These are phyloP conservation scores for Penicillium sp. DNA, from an alignment of 2,329 filamentous ascomycete species.

Conservation along the genomic window DNA sequence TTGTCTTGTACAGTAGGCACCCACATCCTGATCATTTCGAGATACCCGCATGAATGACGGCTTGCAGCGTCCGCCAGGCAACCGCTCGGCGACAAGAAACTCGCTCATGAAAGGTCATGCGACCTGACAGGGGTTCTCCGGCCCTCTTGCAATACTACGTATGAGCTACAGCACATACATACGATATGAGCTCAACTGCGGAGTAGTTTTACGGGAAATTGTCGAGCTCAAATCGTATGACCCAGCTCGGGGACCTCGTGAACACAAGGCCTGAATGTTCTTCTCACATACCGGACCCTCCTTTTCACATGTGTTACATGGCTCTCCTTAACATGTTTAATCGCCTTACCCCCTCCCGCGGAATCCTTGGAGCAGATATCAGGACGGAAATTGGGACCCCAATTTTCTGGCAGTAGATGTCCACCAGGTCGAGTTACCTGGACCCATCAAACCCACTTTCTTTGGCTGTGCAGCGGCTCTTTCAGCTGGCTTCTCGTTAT, in stretches of 20 bases:
- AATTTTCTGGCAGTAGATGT: not conserved
- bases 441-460: not conserved
- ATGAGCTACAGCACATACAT: not conserved
- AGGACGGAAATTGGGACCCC: constrained; percentile 4
- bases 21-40: not conserved
- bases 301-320: not conserved
- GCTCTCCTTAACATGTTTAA: not conserved
- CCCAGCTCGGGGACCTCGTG: not conserved
- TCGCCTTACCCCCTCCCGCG: not conserved
- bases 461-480: constrained; percentile 1
- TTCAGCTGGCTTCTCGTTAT: not conserved
- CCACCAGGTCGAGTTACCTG: not conserved
- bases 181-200: constrained; percentile 1
- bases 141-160: not conserved
- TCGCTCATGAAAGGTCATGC: constrained; percentile 2
- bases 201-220: not conserved
- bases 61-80: not conserved
- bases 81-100: not conserved
- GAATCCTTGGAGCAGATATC: constrained; percentile 12
- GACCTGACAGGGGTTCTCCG: not conserved
- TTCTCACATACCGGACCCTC: not conserved
- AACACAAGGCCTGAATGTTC: not conserved
- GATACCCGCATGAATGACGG: not conserved
- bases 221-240: constrained; percentile 1
- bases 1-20: not conserved